A percentile compares a stretch with the other conserved stretches of the same genome.
Conservation (phyloP, 2,329 filamentous ascomycete species). For the Atkinsonella texensis region DNA sequence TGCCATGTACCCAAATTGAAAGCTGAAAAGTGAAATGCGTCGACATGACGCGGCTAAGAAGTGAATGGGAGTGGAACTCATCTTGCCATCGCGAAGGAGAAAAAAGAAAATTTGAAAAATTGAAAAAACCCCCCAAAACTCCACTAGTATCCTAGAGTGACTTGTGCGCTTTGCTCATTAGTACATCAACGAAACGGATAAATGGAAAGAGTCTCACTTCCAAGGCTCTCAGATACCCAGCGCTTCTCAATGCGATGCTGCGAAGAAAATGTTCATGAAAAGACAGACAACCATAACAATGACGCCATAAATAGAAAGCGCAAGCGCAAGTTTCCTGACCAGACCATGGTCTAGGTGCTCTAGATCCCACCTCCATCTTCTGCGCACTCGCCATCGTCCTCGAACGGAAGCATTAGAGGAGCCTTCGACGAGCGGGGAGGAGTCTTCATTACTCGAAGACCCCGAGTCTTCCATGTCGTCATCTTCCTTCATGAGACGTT, state of each 20-base stretch:
- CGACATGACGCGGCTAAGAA: background rate
- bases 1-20: background rate
- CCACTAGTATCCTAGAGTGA: background rate
- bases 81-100: background rate
- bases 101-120: background rate
- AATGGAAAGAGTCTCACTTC: background rate
- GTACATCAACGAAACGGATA: background rate
- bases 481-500: conserved; percentile 79
- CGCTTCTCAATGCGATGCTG: conserved; percentile 42
- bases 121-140: background rate
- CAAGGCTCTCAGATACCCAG: background rate
- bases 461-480: conserved; percentile 60
- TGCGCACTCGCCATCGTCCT: conserved; percentile 37
- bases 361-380: conserved; percentile 47
- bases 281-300: conserved; percentile 85
- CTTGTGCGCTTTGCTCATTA: background rate
- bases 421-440: conserved; percentile 31
- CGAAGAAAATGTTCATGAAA: conserved; percentile 72
- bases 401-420: conserved; percentile 18
- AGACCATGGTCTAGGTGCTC: conserved; percentile 50
- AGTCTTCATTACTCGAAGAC: conserved; percentile 38
- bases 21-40: conserved; percentile 8
- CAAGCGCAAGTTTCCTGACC: conserved; percentile 63
- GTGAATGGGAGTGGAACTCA: background rate
- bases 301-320: conserved; percentile 69